Evolutionary conservation across 106 monocot genomes (phyloP).

Genomic region (Apostasia ramifera): DNA sequence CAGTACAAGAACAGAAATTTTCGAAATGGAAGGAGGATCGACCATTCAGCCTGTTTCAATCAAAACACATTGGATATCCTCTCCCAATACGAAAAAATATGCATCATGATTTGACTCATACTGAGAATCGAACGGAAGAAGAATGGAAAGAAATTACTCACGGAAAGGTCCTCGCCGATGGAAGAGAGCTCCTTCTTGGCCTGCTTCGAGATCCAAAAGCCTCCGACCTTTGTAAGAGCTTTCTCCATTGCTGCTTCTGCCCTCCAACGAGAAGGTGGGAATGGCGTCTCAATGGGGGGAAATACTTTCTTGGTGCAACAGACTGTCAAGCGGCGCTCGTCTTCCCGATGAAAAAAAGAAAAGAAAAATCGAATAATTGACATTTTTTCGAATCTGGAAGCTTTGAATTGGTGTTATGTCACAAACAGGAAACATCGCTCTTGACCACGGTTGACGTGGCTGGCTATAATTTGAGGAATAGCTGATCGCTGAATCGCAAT

Average conservation of each 20-base stretch:
- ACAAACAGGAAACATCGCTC: too few relatives aligned
- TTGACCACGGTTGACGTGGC: too few relatives aligned
- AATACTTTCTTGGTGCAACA: too few relatives aligned
- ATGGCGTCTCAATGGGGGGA: background rate
- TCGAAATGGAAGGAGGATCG: too few relatives aligned
- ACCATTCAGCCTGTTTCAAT: background rate
- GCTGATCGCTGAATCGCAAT: too few relatives aligned
- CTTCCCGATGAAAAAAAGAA: too few relatives aligned
- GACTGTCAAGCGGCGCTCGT: too few relatives aligned
- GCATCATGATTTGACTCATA: background rate
- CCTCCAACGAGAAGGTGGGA: background rate
- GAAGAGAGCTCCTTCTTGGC: conserved; percentile 95
- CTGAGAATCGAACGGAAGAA: background rate
- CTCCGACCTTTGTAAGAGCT: conserved; percentile 73
- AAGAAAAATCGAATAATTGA: too few relatives aligned
- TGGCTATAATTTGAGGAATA: too few relatives aligned
- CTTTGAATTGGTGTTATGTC: too few relatives aligned
- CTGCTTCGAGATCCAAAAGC: conserved; percentile 82
- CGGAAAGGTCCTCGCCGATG: conserved; percentile 90
- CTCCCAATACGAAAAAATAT: background rate
- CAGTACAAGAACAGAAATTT: too few relatives aligned
- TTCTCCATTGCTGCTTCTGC: conserved; percentile 61
- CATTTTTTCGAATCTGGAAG: too few relatives aligned
- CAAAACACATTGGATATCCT: background rate
- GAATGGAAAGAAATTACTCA: conserved; percentile 22